Conservation (phyloP, 306 rosid genomes). For the Malus asiatica region DNA sequence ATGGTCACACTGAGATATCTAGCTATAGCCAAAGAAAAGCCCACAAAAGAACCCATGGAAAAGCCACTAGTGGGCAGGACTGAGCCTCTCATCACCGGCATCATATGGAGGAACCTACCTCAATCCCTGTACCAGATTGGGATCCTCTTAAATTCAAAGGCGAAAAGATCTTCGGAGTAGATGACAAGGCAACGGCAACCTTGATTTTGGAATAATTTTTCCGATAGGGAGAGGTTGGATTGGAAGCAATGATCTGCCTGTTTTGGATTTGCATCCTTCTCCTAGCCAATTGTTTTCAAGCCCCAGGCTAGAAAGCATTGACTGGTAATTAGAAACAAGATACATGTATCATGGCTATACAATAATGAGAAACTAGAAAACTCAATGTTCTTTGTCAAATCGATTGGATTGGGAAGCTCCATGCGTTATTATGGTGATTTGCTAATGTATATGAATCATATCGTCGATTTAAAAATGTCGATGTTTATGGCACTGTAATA, state of each 20-base stretch:
- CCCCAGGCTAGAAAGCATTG: background rate
- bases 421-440: too few relatives aligned
- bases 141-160: background rate
- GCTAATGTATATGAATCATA: background rate
- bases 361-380: too few relatives aligned
- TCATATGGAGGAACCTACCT: background rate
- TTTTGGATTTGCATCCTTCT: background rate
- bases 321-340: too few relatives aligned
- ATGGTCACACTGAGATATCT: background rate
- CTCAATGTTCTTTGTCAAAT: too few relatives aligned
- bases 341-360: too few relatives aligned
- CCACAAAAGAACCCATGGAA: background rate
- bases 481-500: background rate
- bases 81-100: background rate
- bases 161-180: background rate
- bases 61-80: background rate
- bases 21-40: background rate
- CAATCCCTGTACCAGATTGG: background rate
- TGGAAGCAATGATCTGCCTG: slow-evolving; percentile 13
- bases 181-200: background rate
- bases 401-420: too few relatives aligned
- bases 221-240: slow-evolving; percentile 4
- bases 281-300: slow-evolving; percentile 10
- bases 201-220: background rate
- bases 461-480: background rate